phyloP scores from a whole-genome alignment of 495 filamentous ascomycete species.

The Aspergillus taichungensis region DNA sequence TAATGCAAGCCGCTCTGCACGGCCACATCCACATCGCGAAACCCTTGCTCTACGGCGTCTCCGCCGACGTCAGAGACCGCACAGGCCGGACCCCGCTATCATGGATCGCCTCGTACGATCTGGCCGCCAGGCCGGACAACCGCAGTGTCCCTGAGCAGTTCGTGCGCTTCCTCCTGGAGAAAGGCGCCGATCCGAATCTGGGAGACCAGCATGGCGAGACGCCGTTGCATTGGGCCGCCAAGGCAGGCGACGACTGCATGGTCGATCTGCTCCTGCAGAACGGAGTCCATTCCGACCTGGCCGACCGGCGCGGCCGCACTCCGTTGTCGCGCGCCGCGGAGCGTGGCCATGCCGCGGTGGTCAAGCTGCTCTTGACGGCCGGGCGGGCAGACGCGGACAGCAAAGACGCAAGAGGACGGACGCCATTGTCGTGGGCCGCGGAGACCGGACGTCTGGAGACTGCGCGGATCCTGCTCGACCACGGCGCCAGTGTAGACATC shows the following conservation, averaged over 20 bases:
- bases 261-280: conserved; percentile 9
- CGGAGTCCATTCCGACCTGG: conserved; percentile 2
- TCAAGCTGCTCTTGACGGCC: conserved; percentile 8
- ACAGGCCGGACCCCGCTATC: conserved; percentile 20
- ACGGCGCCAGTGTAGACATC: conserved; percentile 8
- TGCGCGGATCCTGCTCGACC: conserved; percentile 2
- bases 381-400: conserved; percentile 6
- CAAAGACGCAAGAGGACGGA: conserved; percentile 7
- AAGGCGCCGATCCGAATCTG: conserved; percentile 3
- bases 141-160: not conserved
- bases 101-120: conserved; percentile 13
- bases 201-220: conserved; percentile 6
- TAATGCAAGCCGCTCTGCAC: conserved; percentile 6
- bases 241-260: conserved; percentile 3
- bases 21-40: conserved; percentile 1
- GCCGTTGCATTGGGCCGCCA: conserved; percentile 11
- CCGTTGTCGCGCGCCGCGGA: conserved; percentile 10
- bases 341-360: conserved; percentile 1
- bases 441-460: conserved; percentile 8
- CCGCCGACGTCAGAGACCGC: conserved; percentile 16
- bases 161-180: conserved; percentile 7
- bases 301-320: conserved; percentile 9
- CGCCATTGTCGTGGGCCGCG: conserved; percentile 11
- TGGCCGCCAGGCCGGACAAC: not conserved
- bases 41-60: conserved; percentile 5